These are phyloP conservation scores for Aureobasidium sp. DNA, from an alignment of 2,329 filamentous ascomycete species.

Conservation along the genomic window DNA sequence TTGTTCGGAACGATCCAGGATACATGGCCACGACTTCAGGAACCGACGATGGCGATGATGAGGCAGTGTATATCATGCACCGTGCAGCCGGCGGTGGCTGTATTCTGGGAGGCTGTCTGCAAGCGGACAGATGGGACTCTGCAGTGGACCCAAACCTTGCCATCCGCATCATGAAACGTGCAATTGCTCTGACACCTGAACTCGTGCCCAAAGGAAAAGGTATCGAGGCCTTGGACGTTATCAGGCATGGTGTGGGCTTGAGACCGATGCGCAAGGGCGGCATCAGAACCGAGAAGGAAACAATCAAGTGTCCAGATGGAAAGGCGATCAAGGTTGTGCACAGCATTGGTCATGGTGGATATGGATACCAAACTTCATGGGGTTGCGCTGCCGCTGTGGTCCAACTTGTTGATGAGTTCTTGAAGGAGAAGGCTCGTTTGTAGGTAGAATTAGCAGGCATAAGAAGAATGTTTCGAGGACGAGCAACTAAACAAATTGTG, in stretches of 20 bases:
- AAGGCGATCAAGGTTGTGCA: slow-evolving; percentile 57
- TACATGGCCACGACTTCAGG: slow-evolving; percentile 63
- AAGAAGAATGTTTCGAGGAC: background rate
- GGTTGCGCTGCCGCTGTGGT: slow-evolving; percentile 34
- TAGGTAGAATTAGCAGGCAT: slow-evolving; percentile 1
- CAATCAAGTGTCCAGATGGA: slow-evolving; percentile 40
- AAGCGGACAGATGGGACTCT: slow-evolving; percentile 70
- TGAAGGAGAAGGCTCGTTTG: slow-evolving; percentile 20
- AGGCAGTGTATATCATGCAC: slow-evolving; percentile 74
- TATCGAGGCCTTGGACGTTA: slow-evolving; percentile 62
- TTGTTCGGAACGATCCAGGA: slow-evolving; percentile 70
- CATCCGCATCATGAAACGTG: slow-evolving; percentile 73
- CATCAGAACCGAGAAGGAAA: slow-evolving; percentile 65
- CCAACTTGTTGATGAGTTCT: slow-evolving; percentile 28
- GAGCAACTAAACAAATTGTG: background rate
- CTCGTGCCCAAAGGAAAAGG: slow-evolving; percentile 55
- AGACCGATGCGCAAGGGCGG: slow-evolving; percentile 67
- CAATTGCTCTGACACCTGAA: slow-evolving; percentile 54
- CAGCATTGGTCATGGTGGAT: slow-evolving; percentile 71
- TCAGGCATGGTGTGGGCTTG: slow-evolving; percentile 75
- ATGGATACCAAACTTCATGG: slow-evolving; percentile 50
- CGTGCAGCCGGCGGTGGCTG: slow-evolving; percentile 73
- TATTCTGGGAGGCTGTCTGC: slow-evolving; percentile 77
- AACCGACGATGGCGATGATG: slow-evolving; percentile 62
- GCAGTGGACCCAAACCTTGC: slow-evolving; percentile 73